These are phyloP conservation scores for Eremochloa ophiuroides DNA, from an alignment of 176 grass and related monocot genomes.

Conservation along the genomic window DNA sequence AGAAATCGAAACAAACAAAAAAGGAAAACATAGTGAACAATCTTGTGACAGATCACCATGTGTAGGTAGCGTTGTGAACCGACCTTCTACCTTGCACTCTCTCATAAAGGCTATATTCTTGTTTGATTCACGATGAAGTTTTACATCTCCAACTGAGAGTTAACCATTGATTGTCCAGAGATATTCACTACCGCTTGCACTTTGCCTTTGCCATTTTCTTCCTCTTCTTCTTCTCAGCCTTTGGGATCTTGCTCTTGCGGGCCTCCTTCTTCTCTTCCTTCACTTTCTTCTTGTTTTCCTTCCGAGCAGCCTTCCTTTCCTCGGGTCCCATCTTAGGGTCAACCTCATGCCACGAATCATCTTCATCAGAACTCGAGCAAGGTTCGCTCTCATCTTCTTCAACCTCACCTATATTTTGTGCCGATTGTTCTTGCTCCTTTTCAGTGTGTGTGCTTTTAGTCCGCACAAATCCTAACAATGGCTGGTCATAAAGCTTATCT, in stretches of 20 bases:
- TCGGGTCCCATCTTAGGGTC: conserved; percentile 58
- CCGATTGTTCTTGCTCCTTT: conserved; percentile 21
- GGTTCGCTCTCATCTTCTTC: conserved; percentile 40
- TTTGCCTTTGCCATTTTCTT: conserved; percentile 95
- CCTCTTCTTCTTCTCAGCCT: conserved; percentile 86
- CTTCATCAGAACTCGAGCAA: conserved; percentile 41
- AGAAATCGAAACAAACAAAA: background rate
- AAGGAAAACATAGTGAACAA: background rate
- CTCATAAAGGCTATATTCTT: background rate
- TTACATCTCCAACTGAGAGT: background rate
- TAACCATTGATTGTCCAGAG: background rate
- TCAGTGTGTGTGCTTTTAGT: conserved; percentile 36
- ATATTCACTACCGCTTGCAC: conserved; percentile 55
- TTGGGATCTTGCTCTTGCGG: conserved; percentile 65
- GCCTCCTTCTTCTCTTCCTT: conserved; percentile 86
- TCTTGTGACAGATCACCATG: background rate
- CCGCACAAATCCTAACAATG: conserved; percentile 60
- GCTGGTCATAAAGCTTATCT: conserved; percentile 77
- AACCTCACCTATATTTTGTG: background rate
- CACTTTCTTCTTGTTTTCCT: conserved; percentile 91
- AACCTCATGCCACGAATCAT: conserved; percentile 37
- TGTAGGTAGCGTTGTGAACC: background rate
- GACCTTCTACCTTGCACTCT: background rate
- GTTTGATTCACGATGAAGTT: background rate
- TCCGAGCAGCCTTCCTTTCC: conserved; percentile 69